Evolutionary conservation across 768 basidiomycete genomes (phyloP).

Genomic region (Suillus sp.): DNA sequence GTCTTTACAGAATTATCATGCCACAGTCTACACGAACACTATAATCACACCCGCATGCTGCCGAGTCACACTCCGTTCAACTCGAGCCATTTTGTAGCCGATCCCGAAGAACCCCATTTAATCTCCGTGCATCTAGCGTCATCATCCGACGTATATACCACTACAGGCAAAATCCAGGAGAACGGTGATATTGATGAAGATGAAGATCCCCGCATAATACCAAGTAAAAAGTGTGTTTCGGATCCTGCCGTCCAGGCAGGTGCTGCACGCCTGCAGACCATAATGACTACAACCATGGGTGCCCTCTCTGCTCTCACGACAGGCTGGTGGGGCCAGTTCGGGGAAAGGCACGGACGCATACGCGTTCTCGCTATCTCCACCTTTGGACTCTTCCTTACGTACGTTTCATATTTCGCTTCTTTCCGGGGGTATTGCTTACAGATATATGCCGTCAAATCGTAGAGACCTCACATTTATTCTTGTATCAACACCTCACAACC

Average conservation of each 20-base stretch:
- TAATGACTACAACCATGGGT: constrained; percentile 78
- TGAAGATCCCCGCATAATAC: constrained; percentile 41
- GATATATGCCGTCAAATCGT: constrained; percentile 12
- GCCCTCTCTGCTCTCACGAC: constrained; percentile 79
- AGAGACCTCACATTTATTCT: constrained; percentile 77
- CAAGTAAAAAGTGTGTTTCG: constrained; percentile 41
- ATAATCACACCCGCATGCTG: constrained; percentile 38
- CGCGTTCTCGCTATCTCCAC: constrained; percentile 68
- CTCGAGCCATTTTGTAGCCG: constrained; percentile 12
- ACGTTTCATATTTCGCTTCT: constrained; percentile 40
- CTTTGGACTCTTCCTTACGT: constrained; percentile 76
- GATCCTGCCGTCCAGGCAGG: constrained; percentile 65
- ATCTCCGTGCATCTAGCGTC: constrained; percentile 19
- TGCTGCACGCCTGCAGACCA: constrained; percentile 74
- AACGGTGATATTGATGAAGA: constrained; percentile 32
- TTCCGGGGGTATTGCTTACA: constrained; percentile 1
- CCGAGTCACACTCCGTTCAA: constrained; percentile 3
- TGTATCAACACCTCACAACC: constrained; percentile 67
- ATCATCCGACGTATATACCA: constrained; percentile 1
- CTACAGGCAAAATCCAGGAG: constrained; percentile 20
- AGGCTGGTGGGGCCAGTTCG: constrained; percentile 83
- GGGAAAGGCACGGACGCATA: constrained; percentile 77
- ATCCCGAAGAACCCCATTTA: constrained; percentile 15
- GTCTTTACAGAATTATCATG: constrained; percentile 81
- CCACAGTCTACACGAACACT: constrained; percentile 50